Conservation (phyloP, 1,284 basidiomycete genomes). For the Sanghuangporus weigelae region DNA sequence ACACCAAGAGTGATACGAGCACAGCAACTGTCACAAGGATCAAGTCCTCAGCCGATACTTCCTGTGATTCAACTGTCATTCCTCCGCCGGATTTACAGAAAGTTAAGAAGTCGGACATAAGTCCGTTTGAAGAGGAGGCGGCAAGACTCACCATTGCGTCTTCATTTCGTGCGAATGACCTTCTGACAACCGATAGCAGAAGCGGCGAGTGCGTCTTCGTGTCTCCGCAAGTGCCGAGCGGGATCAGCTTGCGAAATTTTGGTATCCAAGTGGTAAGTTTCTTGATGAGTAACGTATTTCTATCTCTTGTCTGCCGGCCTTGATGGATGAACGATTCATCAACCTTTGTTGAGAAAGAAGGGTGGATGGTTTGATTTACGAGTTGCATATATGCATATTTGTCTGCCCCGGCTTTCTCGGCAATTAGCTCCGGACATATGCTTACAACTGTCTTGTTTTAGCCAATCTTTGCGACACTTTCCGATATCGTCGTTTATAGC, state of each 20-base stretch:
- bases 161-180: slow-evolving; percentile 33
- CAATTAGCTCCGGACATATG: neutral
- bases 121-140: neutral
- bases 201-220: slow-evolving; percentile 52
- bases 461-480: slow-evolving; percentile 83
- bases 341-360: neutral
- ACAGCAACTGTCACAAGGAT: slow-evolving; percentile 1
- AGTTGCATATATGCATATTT: neutral
- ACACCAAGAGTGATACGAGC: neutral
- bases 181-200: slow-evolving; percentile 30
- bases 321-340: neutral
- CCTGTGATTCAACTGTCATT: neutral
- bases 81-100: neutral
- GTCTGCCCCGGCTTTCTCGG: neutral
- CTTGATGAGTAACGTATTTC: neutral
- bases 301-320: slow-evolving; percentile 11
- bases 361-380: neutral
- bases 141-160: slow-evolving; percentile 26
- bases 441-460: slow-evolving; percentile 20
- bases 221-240: slow-evolving; percentile 62
- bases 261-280: slow-evolving; percentile 74
- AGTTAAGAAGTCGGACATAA: neutral
- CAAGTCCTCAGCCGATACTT: neutral
- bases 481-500: slow-evolving; percentile 86
- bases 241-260: slow-evolving; percentile 75